Percentiles rank a stretch among this genome's conserved stretches.
These are phyloP conservation scores for Apophysomyces variabilis DNA, from an alignment of 371 early-diverging fungal genomes.

Conservation along the genomic window DNA sequence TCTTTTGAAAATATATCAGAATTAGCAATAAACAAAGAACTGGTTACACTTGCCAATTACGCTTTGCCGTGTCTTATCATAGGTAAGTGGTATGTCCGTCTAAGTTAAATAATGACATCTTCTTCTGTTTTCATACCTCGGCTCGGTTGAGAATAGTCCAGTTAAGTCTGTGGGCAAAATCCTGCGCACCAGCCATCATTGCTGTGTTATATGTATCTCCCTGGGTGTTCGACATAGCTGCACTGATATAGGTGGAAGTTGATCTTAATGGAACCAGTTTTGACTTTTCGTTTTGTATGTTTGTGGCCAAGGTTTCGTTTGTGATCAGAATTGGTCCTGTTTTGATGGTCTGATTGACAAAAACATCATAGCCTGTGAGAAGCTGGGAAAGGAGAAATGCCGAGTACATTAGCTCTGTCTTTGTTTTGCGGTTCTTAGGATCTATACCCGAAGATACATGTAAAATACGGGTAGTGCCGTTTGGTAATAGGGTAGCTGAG, in stretches of 20 bases:
- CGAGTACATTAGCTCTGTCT: conserved; percentile 1
- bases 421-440: background rate
- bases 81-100: background rate
- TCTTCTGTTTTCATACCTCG: conserved; percentile 15
- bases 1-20: background rate
- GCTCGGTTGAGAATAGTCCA: conserved; percentile 33
- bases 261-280: conserved; percentile 38
- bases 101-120: too few species aligned
- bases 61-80: conserved; percentile 11
- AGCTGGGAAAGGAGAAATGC: conserved; percentile 17
- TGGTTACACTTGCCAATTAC: conserved; percentile 16
- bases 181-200: conserved; percentile 32
- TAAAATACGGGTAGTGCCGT: conserved; percentile 54
- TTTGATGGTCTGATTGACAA: conserved; percentile 40
- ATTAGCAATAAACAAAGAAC: background rate
- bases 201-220: conserved; percentile 34
- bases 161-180: conserved; percentile 31
- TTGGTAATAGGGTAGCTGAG: conserved; percentile 56
- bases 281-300: conserved; percentile 36
- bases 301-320: conserved; percentile 25
- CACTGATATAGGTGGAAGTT: conserved; percentile 23
- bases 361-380: conserved; percentile 44
- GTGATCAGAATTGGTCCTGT: conserved; percentile 35
- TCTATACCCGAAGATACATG: conserved; percentile 44
- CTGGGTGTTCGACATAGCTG: conserved; percentile 25